Percentiles rank a stretch among this genome's conserved stretches.
Evolutionary conservation across 371 early-diverging fungal genomes (phyloP).

Genomic region (Actinomortierella ambigua): DNA sequence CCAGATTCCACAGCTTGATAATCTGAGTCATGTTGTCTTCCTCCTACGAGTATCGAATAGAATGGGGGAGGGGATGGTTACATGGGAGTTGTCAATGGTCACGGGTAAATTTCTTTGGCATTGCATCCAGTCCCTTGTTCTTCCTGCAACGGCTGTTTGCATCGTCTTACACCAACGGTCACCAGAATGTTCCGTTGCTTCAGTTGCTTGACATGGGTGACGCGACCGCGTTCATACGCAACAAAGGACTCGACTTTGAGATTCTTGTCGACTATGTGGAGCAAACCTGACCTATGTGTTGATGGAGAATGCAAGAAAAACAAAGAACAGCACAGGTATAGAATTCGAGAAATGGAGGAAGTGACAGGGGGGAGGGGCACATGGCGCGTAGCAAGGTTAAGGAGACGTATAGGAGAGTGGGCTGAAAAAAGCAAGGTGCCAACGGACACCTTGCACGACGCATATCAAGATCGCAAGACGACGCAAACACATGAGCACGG

Average conservation of each 20-base stretch:
- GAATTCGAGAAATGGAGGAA: not conserved
- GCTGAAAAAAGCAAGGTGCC: constrained; percentile 11
- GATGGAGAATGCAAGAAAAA: constrained; percentile 1
- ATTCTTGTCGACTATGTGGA: constrained; percentile 71
- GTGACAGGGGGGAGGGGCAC: not conserved
- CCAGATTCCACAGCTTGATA: constrained; percentile 85
- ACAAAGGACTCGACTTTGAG: constrained; percentile 74
- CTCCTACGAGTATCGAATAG: constrained; percentile 46
- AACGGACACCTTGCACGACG: constrained; percentile 1
- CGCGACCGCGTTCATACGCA: constrained; percentile 72
- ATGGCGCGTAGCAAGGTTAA: constrained; percentile 7
- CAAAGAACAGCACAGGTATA: not conserved
- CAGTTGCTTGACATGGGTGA: constrained; percentile 82
- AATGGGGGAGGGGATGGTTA: too few relatives aligned
- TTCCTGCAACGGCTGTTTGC: not conserved
- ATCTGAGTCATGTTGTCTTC: constrained; percentile 61
- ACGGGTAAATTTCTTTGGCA: too few relatives aligned
- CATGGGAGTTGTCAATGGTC: too few relatives aligned
- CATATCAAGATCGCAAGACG: not conserved
- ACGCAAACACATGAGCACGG: not conserved
- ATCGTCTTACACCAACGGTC: constrained; percentile 69
- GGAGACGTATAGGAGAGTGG: constrained; percentile 8
- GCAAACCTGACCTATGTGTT: constrained; percentile 58
- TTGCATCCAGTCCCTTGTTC: too few relatives aligned
- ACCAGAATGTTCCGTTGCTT: constrained; percentile 73